A percentile compares a stretch with the other conserved stretches of the same genome.
Conservation (phyloP, 2,329 filamentous ascomycete species). For the Cladosporium colombiae region DNA sequence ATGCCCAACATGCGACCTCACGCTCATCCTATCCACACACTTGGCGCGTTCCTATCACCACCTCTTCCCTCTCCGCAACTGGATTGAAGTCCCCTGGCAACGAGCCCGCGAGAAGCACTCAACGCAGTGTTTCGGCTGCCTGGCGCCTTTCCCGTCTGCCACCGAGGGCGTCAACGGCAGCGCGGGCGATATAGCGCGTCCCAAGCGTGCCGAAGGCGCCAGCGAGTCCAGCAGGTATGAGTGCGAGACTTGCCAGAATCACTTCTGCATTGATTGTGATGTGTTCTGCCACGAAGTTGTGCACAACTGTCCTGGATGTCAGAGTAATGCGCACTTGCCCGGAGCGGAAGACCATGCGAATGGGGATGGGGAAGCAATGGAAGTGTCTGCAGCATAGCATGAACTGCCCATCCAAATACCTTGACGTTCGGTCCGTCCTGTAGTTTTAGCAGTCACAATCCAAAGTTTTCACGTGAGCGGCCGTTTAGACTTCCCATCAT, state of each 20-base stretch:
- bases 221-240: slow-evolving; percentile 87
- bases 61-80: slow-evolving; percentile 85
- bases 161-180: slow-evolving; percentile 22
- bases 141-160: slow-evolving; percentile 65
- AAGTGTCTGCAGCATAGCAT: background rate
- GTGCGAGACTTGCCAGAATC: slow-evolving; percentile 80
- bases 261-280: slow-evolving; percentile 98
- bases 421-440: background rate
- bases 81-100: slow-evolving; percentile 85
- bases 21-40: slow-evolving; percentile 91
- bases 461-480: background rate
- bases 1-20: slow-evolving; percentile 87
- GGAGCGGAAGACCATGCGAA: slow-evolving; percentile 22
- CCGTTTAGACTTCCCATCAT: background rate
- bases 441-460: background rate
- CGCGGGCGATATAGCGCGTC: background rate
- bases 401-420: background rate
- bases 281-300: slow-evolving; percentile 91
- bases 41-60: slow-evolving; percentile 92
- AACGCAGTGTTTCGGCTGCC: slow-evolving; percentile 74
- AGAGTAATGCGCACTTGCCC: slow-evolving; percentile 43
- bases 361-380: slow-evolving; percentile 17
- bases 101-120: slow-evolving; percentile 55
- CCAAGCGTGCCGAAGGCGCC: slow-evolving; percentile 51
- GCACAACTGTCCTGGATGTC: slow-evolving; percentile 94